Evolutionary conservation across 352 stramenopile genomes (phyloP).

Genomic region (Phytophthora sojae): DNA sequence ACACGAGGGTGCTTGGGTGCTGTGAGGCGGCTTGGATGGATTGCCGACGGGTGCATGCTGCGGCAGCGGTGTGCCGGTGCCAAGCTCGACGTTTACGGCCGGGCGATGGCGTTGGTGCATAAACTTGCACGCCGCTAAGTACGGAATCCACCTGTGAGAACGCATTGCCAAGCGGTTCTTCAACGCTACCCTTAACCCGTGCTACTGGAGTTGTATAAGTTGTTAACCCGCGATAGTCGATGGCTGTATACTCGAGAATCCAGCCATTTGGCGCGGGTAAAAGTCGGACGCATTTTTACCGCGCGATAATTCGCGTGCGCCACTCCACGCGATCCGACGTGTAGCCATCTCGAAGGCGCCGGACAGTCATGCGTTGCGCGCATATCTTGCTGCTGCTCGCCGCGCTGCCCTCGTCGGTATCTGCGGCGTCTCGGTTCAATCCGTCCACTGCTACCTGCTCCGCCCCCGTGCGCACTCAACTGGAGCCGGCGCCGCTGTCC

Average conservation of each 20-base stretch:
- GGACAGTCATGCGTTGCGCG: too few relatives aligned
- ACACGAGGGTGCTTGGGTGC: too few relatives aligned
- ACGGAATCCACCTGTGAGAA: not conserved
- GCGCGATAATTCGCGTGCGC: not conserved
- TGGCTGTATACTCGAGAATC: not conserved
- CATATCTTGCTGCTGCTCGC: not conserved
- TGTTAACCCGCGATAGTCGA: not conserved
- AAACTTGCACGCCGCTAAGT: not conserved
- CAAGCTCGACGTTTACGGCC: not conserved
- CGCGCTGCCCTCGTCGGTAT: not conserved
- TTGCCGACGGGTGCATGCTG: too few relatives aligned
- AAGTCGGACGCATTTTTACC: too few relatives aligned
- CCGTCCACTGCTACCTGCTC: constrained; percentile 13
- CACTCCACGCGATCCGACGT: constrained; percentile 5
- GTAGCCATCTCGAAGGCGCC: not conserved
- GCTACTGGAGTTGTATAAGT: not conserved
- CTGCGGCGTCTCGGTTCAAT: not conserved
- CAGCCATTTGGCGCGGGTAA: not conserved
- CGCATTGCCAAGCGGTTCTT: not conserved
- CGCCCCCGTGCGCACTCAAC: not conserved
- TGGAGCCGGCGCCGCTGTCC: constrained; percentile 20
- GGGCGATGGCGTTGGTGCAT: not conserved
- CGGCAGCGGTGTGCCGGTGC: not conserved
- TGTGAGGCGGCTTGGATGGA: too few relatives aligned
- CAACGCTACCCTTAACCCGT: not conserved